phyloP scores from a whole-genome alignment of 2,329 filamentous ascomycete species.

The Fusarium zealandicum region DNA sequence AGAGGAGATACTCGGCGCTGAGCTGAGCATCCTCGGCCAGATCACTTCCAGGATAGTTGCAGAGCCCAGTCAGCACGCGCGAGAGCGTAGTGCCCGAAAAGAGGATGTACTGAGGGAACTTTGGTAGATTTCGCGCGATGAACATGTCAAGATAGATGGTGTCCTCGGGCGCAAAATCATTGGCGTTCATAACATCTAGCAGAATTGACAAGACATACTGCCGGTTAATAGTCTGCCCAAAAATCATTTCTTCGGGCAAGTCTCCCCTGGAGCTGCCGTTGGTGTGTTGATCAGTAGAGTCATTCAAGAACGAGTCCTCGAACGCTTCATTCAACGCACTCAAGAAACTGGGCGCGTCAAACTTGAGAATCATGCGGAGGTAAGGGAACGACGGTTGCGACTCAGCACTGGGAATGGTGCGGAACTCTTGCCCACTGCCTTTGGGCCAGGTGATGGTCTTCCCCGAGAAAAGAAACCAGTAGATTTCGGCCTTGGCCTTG shows the following conservation, averaged over 20 bases:
- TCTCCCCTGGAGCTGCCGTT: slow-evolving; percentile 60
- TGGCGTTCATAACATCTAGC: slow-evolving; percentile 84
- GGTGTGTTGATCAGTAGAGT: slow-evolving; percentile 67
- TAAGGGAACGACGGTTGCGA: slow-evolving; percentile 84
- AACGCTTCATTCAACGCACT: slow-evolving; percentile 97
- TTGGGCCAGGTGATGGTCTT: slow-evolving; percentile 78
- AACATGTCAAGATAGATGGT: slow-evolving; percentile 99
- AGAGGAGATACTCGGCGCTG: slow-evolving; percentile 95
- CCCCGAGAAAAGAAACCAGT: slow-evolving; percentile 92
- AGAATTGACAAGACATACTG: slow-evolving; percentile 94
- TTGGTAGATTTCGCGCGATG: slow-evolving; percentile 91
- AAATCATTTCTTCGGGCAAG: slow-evolving; percentile 70
- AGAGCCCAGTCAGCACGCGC: slow-evolving; percentile 81
- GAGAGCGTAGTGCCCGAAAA: slow-evolving; percentile 87
- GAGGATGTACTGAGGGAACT: slow-evolving; percentile 94
- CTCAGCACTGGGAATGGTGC: slow-evolving; percentile 63
- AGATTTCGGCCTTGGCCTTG: slow-evolving; percentile 85
- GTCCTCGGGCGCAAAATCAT: slow-evolving; percentile 78
- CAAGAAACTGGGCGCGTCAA: slow-evolving; percentile 90
- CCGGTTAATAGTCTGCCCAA: slow-evolving; percentile 78
- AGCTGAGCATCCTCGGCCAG: slow-evolving; percentile 93
- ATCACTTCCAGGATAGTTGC: slow-evolving; percentile 80
- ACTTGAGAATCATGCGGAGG: slow-evolving; percentile 82
- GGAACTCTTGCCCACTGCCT: slow-evolving; percentile 64
- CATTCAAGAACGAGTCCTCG: slow-evolving; percentile 92